These are phyloP conservation scores for Powellomyces hirtus DNA, from an alignment of 192 early-diverging fungal species.

Conservation along the genomic window DNA sequence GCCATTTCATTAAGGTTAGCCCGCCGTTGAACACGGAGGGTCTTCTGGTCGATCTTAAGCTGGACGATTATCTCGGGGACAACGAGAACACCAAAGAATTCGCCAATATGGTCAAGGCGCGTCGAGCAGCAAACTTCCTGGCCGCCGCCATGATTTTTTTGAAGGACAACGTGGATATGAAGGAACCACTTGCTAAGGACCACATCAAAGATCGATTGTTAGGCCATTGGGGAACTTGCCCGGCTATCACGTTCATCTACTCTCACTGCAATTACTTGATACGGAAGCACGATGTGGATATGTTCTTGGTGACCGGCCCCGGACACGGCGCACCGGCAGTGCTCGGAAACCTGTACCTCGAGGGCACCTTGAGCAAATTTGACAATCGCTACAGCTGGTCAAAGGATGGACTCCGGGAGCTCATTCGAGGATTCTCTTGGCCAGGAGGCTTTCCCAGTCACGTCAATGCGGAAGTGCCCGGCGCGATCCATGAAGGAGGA, in stretches of 20 bases:
- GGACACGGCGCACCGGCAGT: conserved; percentile 46
- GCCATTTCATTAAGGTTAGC: not conserved
- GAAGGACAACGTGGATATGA: conserved; percentile 31
- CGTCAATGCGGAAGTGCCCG: conserved; percentile 41
- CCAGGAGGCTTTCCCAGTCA: conserved; percentile 47
- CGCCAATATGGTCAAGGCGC: not conserved
- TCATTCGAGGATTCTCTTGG: conserved; percentile 41
- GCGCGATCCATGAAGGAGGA: conserved; percentile 47
- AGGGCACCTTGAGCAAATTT: conserved; percentile 41
- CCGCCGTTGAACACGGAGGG: conserved; percentile 14
- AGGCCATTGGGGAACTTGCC: conserved; percentile 49
- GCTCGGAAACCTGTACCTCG: conserved; percentile 42
- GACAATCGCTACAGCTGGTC: conserved; percentile 31
- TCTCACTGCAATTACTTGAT: conserved; percentile 43
- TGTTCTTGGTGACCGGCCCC: conserved; percentile 44
- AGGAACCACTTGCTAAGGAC: conserved; percentile 17
- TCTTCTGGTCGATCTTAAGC: conserved; percentile 2
- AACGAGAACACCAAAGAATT: conserved; percentile 6
- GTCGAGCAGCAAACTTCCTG: conserved; percentile 38
- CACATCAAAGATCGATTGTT: conserved; percentile 44
- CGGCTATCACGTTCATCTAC: conserved; percentile 43
- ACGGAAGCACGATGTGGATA: conserved; percentile 34
- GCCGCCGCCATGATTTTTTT: conserved; percentile 49
- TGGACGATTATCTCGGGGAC: not conserved
- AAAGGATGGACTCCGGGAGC: conserved; percentile 21